Conservation (phyloP, 306 rosid genomes). For the Albizia julibrissin region DNA sequence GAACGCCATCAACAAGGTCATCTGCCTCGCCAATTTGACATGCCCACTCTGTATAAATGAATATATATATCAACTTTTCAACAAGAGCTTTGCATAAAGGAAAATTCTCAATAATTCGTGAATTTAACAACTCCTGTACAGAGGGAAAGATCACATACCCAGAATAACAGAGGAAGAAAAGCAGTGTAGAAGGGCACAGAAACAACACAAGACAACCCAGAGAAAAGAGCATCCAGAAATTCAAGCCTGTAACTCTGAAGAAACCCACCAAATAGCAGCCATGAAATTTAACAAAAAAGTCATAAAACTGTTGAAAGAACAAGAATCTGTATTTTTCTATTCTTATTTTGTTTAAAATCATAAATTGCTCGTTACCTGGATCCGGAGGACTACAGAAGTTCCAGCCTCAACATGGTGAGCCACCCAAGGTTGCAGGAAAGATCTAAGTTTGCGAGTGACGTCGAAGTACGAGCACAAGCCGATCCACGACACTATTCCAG, state of each 20-base stretch:
- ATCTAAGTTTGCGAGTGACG: slow-evolving; percentile 61
- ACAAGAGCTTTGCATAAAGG: neutral
- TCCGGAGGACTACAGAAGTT: slow-evolving; percentile 48
- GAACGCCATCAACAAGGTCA: slow-evolving; percentile 94
- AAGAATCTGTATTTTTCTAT: neutral
- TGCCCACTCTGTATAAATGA: slow-evolving; percentile 76
- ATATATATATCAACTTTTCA: neutral
- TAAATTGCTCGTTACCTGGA: slow-evolving; percentile 53
- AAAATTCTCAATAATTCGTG: neutral
- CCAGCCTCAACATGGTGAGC: slow-evolving; percentile 46
- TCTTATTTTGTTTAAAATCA: neutral
- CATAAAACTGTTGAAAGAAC: neutral
- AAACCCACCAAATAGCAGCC: slow-evolving; percentile 2
- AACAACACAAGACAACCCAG: slow-evolving; percentile 68
- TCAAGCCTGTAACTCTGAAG: slow-evolving; percentile 52
- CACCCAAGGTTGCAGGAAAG: slow-evolving; percentile 64
- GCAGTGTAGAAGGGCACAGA: slow-evolving; percentile 80
- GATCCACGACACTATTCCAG: slow-evolving; percentile 54
- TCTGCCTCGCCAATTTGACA: slow-evolving; percentile 95
- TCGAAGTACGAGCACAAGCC: slow-evolving; percentile 48
- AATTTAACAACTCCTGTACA: neutral
- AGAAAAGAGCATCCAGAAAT: slow-evolving; percentile 62
- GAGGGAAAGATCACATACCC: slow-evolving; percentile 46
- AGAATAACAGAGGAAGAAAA: slow-evolving; percentile 75
- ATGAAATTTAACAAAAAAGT: neutral